Evolutionary conservation across 495 filamentous ascomycete species (phyloP), one percentile per base, ranked within the genome.

Genomic region (Aspergillus sclerotioniger): DNA sequence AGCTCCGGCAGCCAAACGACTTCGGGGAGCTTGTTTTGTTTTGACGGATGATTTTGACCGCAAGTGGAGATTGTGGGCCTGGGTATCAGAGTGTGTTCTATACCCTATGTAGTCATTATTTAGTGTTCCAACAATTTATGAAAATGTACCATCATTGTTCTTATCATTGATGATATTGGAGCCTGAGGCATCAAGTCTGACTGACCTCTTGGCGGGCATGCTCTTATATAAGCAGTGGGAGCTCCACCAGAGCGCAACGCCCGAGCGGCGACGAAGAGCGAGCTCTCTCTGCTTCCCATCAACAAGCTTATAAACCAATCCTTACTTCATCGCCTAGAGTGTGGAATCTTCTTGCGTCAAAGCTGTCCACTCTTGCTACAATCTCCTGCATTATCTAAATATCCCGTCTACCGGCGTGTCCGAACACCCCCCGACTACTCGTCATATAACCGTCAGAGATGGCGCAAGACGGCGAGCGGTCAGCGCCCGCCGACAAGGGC

Each of bases 381-480:
- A 10, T 51, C 12, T 41, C 39, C 29, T 51, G 25, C 45, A 41
- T 45, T 45, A 41, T 37, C 35, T 37, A 33, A 57, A 35, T 54
- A 47, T 32, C 31, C 43, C 37, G 49, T 50, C 19, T 53, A 17
- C 39, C 19, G 35, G 45, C 46, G 25, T 21, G 49, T 31, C 44
- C 58, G 50, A 51, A 57, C 46, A 55, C 19, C 33, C 41, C 51
- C 51, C 41, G n/a, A 52, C 61, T 63, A 58, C 67, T 69, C 67
- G 64, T 68, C 65, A 70, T 68, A 67, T 64, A 74, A 63, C 62
- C 67, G 59, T 75, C 68, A 69, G 67, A 72, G 66, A 98, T 98
- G 94, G 90, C 91, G 74, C 87, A 95, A 81, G 89, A 92, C 72
- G 91, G 90, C 76, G 90, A 94, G 77, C 82, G 85, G 81, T 82